Evolutionary conservation across 306 rosid species (phyloP).

Genomic region (Cicer bijugum): DNA sequence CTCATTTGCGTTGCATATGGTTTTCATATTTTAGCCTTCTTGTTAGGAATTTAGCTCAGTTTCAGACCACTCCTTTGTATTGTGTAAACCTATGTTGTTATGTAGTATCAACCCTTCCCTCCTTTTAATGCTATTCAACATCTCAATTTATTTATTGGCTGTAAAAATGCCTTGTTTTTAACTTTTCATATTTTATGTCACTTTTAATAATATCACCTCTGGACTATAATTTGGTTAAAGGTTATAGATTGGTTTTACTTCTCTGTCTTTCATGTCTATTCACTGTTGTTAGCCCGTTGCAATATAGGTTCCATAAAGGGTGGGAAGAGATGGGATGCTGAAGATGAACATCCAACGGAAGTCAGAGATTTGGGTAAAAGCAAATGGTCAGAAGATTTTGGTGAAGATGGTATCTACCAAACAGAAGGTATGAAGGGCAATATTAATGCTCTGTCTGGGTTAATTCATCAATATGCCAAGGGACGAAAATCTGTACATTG

Average conservation of each 20-base stretch:
- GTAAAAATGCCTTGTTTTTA: neutral
- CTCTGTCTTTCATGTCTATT: slow-evolving; percentile 27
- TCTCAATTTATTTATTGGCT: neutral
- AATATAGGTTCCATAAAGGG: slow-evolving; percentile 56
- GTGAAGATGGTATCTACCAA: slow-evolving; percentile 66
- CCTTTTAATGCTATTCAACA: neutral
- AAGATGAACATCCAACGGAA: slow-evolving; percentile 63
- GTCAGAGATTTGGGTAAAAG: slow-evolving; percentile 92
- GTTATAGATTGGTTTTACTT: slow-evolving; percentile 33
- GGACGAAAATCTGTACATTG: slow-evolving; percentile 86
- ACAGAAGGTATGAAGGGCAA: slow-evolving; percentile 63
- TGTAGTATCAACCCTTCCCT: slow-evolving; percentile 8
- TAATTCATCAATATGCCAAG: slow-evolving; percentile 78
- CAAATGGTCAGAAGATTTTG: slow-evolving; percentile 88
- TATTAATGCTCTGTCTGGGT: slow-evolving; percentile 78
- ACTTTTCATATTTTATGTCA: neutral
- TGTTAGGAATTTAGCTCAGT: slow-evolving; percentile 4
- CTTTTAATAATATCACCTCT: neutral
- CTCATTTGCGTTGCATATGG: neutral
- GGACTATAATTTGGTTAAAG: slow-evolving; percentile 8
- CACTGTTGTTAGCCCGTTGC: slow-evolving; percentile 24
- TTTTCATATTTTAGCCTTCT: slow-evolving; percentile 9
- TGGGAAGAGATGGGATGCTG: slow-evolving; percentile 63
- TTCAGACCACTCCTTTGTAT: slow-evolving; percentile 1
- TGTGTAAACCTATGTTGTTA: slow-evolving; percentile 1